Base-by-base conservation (phyloP, 1,139 yeast species). In the Debaryomycetaceae sp. region DNA sequence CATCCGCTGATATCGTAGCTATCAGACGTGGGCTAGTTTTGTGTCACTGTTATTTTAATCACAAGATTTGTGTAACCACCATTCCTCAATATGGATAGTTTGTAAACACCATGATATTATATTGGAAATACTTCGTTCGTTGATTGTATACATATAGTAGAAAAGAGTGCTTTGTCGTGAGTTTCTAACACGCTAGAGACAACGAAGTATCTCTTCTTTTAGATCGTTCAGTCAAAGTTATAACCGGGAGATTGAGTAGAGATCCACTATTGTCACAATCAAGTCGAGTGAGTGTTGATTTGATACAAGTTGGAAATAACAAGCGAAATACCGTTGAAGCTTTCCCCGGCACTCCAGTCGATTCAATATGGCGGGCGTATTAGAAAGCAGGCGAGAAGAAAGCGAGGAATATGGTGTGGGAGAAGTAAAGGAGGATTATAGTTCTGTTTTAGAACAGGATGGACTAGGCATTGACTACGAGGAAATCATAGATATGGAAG, bases 101-200 rank as follows among this genome's bases (percentile, higher is more conserved):
- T 54, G 57, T 55, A 54, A 55, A 56, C 59, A 55, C 42, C 46
- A 46, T 35, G 8, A 27, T 27, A 8, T 27, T 27, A 27, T 27
- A 27, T 27, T 11, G 20, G 42, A 42, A 42, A 40, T 40, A 38
- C 35, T 37, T 38, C 42, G 33, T 40, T 27, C 31, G 8, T 27
- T 27, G 11, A 27, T 27, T 27, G 31, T 27, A 27, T 27, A 8
- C 31, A 11, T 27, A 8, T 27, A 27, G 11, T 27, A 8, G 31
- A 27, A 11, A 8, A 27, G 31, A 27, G 11, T 8, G 31, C 31
- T 27, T 27, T 27, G 31, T 27, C 8, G 31, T 11, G 31, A 8
- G 31, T 7, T 17, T 17, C 20, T 17, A 17, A 17, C 20, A 17
- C 20, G 20, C 20, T 17, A 17, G 20, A 17, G 20, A 17, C 20